Base-by-base conservation (phyloP, 2,329 filamentous ascomycete species). In the Coleophoma eucalyptorum region DNA sequence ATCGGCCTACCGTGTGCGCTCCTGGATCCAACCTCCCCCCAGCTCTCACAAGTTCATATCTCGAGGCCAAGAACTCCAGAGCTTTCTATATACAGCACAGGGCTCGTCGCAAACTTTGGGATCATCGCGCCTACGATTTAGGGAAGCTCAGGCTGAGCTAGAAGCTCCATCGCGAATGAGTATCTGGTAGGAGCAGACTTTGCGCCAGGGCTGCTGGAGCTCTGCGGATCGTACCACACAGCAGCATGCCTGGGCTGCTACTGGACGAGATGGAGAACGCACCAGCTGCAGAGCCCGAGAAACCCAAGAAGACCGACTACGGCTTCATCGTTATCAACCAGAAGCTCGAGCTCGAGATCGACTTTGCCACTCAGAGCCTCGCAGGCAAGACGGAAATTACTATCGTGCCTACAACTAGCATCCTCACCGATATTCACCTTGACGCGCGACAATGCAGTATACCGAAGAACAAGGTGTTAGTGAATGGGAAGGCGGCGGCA, bases 321-420 rank as follows among this genome's bases (percentile, higher is more conserved):
- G 64, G 62, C 21, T 78, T 74, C 55, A 65, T 78, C 38, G 73
- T 97, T 51, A 78, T 90, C 49, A 87, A 91, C 70, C 93, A 97
- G 71, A 89, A 89, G 67, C 86, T 99, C 46, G 86, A 91, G 62
- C 77, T 99, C 53, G 92, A 97, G 62, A 77, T 99, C 65, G 89
- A 96, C 71, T 95, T 99, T 67, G 78, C 81, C 57, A 81, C 81
- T 49, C 86, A 85, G 69, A 80, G 78, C 63, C 73, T 97, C 62
- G 84, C 81, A 54, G 94, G 94, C 46, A 86, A 81, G 56, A 90
- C 89, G 8, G 87, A 92, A 59, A 87, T 99, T 59, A 87, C 86
- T 31, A 83, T 97, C 49, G 59, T 65, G 19, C 75, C 79, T 52
- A 76, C 76, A 60, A 72, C 73, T 38, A 71, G 81, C 52, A 80